Evolutionary conservation across 768 basidiomycete genomes (phyloP).

Genomic region (Rhodocollybia butyracea): DNA sequence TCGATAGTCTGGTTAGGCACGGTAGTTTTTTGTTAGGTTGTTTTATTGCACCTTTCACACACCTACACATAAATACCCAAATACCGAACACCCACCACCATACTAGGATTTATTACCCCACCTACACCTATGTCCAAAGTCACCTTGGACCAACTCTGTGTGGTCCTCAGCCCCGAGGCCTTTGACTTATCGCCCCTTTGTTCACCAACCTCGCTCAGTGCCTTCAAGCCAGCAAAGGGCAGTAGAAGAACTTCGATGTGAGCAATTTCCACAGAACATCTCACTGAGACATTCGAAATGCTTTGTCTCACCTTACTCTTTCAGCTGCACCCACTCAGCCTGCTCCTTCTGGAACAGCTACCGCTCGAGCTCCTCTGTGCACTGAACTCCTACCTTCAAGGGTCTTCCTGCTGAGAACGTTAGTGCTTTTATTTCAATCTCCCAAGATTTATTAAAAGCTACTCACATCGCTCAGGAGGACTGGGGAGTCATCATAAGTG

Average conservation of each 20-base stretch:
- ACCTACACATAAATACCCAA: no score
- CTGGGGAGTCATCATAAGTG: slow-evolving; percentile 2
- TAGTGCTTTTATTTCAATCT: background rate
- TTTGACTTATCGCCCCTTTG: background rate
- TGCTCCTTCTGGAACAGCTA: background rate
- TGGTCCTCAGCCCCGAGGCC: background rate
- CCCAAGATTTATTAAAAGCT: background rate
- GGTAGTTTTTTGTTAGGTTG: no score
- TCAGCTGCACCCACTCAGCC: background rate
- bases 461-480: slow-evolving; percentile 3
- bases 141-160: background rate
- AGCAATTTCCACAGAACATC: background rate
- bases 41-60: no score
- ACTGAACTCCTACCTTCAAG: background rate
- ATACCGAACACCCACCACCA: no score
- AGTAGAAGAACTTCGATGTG: background rate
- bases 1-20: no score
- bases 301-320: background rate
- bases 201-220: background rate
- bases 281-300: background rate
- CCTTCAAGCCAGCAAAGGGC: background rate
- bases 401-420: slow-evolving; percentile 2
- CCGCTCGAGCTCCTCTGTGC: background rate
- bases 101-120: background rate
- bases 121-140: background rate